Evolutionary conservation across 441 rosid species (phyloP), one percentile per base, ranked within the genome.

Genomic region (Bocquillonia castaneifolia): DNA sequence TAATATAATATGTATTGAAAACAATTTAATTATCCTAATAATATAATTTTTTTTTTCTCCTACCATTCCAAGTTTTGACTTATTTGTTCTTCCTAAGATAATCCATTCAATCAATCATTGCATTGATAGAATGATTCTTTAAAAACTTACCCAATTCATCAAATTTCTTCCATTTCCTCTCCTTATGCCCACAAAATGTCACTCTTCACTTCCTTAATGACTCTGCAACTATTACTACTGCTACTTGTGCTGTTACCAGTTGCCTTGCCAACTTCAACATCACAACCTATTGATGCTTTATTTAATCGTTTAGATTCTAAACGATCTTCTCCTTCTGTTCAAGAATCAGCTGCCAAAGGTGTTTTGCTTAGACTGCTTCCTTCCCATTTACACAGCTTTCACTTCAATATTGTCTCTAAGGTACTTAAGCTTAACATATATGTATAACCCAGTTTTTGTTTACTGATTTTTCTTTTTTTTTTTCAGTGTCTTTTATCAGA

Each of bases 321-420:
- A 56, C 71, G 77, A 59, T 73, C 74, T 23, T 53, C 92, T 69
- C 52, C 92, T 1, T 77, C 86, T 13, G 80, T 80, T 68, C 99
- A 94, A 79, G 85, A 79, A 76, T 83, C 90, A 37, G 96, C 99
- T 20, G 92, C 92, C 22, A 70, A 72, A 68, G 91, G 80, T 73
- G 80, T 94, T 12, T 69, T 94, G 67, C 75, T 73, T 32, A 83
- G 98, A 81, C 78, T 94, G 83, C 84, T 94, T 72, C 94, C 96
- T 26, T 63, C 86, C 63, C 91, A 92, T 77, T 5, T 73, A 4
- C 81, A 73, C 55, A 79, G 96, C 68, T 94, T 94, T 74, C 74
- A 77, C n/a, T 86, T 94, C 83, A 68, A 73, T 70, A 87, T 94
- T 59, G 78, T 88, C 63, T 64, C 96, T 75, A 86, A 88, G 94